phyloP scores from a whole-genome alignment of 768 basidiomycete species.

The Lepiota brunneoincarnata region DNA sequence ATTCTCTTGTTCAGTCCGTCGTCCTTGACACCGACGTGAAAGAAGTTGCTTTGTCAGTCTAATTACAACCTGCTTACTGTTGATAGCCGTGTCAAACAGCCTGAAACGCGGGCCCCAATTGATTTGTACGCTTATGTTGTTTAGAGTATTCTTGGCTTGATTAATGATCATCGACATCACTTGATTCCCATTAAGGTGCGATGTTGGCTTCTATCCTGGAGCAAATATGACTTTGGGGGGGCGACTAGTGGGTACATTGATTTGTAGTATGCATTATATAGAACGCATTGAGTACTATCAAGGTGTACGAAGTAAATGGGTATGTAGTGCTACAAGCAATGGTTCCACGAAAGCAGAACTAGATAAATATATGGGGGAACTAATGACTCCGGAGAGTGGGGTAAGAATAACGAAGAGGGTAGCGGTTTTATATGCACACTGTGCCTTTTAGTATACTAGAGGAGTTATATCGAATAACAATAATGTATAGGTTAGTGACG shows the following conservation, averaged over 20 bases:
- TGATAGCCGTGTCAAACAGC: slow-evolving; percentile 5
- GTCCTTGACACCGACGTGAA: not conserved
- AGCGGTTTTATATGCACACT: not conserved
- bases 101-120: slow-evolving; percentile 4
- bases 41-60: not conserved
- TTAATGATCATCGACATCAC: not conserved
- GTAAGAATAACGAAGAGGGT: slow-evolving; percentile 3
- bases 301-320: not conserved
- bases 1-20: not conserved
- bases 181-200: not conserved
- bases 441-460: slow-evolving; percentile 9
- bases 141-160: slow-evolving; percentile 4
- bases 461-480: slow-evolving; percentile 11
- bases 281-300: not conserved
- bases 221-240: no score
- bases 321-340: slow-evolving; percentile 12
- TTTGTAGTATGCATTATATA: slow-evolving; percentile 2
- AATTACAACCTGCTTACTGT: not conserved
- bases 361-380: not conserved
- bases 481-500: slow-evolving; percentile 4
- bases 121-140: not conserved
- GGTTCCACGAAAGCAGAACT: not conserved
- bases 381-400: slow-evolving; percentile 13
- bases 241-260: not conserved
- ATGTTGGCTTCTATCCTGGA: not conserved